Evolutionary conservation across 2,329 filamentous ascomycete genomes (phyloP).

Genomic region (Dothideomycetidae sp.): DNA sequence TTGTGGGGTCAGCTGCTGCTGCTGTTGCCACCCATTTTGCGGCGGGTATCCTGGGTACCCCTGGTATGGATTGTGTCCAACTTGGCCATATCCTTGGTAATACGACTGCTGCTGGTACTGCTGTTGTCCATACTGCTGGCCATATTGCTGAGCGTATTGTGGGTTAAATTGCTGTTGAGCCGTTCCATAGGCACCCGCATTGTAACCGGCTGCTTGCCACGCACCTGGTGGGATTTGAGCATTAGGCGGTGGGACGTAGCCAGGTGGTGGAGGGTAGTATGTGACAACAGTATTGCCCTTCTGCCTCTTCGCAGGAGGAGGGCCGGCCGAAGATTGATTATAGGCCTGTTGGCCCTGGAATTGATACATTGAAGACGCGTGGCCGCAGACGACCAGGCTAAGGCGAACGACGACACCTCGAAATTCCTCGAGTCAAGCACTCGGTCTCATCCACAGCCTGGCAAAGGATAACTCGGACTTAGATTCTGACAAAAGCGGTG

Average conservation of each 20-base stretch:
- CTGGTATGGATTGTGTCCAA: too few species aligned
- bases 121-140: constrained; percentile 15
- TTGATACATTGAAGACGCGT: too few species aligned
- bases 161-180: constrained; percentile 3
- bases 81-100: neutral
- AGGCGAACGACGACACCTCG: too few species aligned
- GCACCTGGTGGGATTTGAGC: constrained; percentile 5
- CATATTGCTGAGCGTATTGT: constrained; percentile 13
- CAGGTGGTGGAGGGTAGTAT: constrained; percentile 35
- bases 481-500: too few species aligned
- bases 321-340: constrained; percentile 11
- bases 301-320: constrained; percentile 26
- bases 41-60: constrained; percentile 15
- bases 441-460: too few species aligned
- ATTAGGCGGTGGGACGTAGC: constrained; percentile 24
- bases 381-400: too few species aligned
- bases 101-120: constrained; percentile 15
- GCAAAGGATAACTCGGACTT: too few species aligned
- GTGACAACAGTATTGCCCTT: constrained; percentile 37
- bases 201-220: constrained; percentile 6
- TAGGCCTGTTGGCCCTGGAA: constrained; percentile 5
- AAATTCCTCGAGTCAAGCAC: too few species aligned
- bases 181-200: constrained; percentile 1
- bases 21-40: too few species aligned
- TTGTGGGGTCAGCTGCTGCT: neutral